phyloP scores from a whole-genome alignment of 331 rosid genomes.

The Malus hybrid region DNA sequence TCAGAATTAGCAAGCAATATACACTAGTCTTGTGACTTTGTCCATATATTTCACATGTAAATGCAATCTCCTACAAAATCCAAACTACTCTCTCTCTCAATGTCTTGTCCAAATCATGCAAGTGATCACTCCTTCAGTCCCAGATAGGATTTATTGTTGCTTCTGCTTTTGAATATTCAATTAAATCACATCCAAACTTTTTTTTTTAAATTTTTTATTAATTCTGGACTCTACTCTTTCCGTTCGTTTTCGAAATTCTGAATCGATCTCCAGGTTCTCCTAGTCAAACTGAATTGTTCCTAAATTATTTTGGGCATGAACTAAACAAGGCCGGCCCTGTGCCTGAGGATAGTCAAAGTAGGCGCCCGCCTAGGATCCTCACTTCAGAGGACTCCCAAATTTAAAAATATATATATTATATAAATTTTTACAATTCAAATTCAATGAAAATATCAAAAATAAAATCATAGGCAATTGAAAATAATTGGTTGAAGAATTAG shows the following conservation, averaged over 20 bases:
- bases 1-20: background rate
- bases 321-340: too few relatives aligned
- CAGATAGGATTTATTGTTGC: background rate
- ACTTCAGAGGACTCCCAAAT: too few relatives aligned
- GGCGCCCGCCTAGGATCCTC: too few relatives aligned
- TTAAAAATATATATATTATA: too few relatives aligned
- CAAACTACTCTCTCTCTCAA: background rate
- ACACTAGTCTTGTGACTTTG: background rate
- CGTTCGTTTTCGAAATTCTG: background rate
- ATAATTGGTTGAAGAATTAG: too few relatives aligned
- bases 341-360: too few relatives aligned
- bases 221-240: background rate
- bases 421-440: too few relatives aligned
- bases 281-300: background rate
- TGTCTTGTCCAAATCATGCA: background rate
- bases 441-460: too few relatives aligned
- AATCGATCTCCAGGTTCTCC: background rate
- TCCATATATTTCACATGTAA: background rate
- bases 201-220: background rate
- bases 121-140: background rate
- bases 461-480: too few relatives aligned
- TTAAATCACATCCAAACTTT: background rate
- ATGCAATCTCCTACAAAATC: background rate
- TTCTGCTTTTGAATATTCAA: background rate
- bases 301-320: background rate